A percentile compares a stretch with the other conserved stretches of the same genome.
Conservation (phyloP, 352 stramenopile genomes). For the Phytopythium chamaehyphon region DNA sequence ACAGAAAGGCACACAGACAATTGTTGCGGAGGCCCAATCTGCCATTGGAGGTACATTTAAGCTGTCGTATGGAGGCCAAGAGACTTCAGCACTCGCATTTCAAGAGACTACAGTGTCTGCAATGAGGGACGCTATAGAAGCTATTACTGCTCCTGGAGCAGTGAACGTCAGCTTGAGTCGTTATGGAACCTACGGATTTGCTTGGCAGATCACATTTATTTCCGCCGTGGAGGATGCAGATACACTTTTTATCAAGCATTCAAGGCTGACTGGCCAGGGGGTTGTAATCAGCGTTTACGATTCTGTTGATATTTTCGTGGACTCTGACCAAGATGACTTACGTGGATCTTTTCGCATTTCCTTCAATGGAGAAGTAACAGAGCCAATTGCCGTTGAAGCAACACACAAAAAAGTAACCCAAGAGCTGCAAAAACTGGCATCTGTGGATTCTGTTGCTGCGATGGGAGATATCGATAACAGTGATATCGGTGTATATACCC, state of each 20-base stretch:
- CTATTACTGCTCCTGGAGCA: constrained; percentile 65
- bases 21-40: constrained; percentile 67
- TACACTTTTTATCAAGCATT: constrained; percentile 72
- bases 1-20: constrained; percentile 53
- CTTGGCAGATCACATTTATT: constrained; percentile 92
- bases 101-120: constrained; percentile 73
- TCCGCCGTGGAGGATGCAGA: constrained; percentile 48
- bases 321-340: constrained; percentile 54
- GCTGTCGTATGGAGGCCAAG: constrained; percentile 82
- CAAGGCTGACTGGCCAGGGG: constrained; percentile 66
- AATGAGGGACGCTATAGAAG: constrained; percentile 87
- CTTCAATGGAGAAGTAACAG: constrained; percentile 47
- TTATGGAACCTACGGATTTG: constrained; percentile 63
- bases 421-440: constrained; percentile 62
- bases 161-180: constrained; percentile 82
- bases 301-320: constrained; percentile 54
- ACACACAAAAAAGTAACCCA: constrained; percentile 70
- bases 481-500: constrained; percentile 55
- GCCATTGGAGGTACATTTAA: constrained; percentile 89
- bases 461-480: constrained; percentile 34
- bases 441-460: constrained; percentile 56
- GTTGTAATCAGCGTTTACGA: constrained; percentile 67
- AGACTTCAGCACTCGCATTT: constrained; percentile 62
- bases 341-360: constrained; percentile 53
- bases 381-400: constrained; percentile 50